These are phyloP conservation scores for Obelidium mucronatum DNA, from an alignment of 192 early-diverging fungal genomes.

Conservation along the genomic window DNA sequence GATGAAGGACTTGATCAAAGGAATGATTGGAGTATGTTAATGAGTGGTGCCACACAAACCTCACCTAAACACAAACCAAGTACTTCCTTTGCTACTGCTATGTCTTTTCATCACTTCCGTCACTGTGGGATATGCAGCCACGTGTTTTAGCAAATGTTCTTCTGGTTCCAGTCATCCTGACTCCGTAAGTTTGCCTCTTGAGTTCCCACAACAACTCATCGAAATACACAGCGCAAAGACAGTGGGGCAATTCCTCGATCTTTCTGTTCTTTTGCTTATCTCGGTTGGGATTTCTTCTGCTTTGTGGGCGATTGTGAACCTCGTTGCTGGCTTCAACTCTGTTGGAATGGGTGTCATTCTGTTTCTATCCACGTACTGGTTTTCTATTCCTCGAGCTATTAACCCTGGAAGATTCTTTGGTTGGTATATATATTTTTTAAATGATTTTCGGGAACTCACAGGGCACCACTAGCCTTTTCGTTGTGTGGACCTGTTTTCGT, in stretches of 20 bases:
- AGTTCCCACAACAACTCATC: neutral
- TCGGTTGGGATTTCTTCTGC: neutral
- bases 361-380: neutral
- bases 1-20: constrained; percentile 12
- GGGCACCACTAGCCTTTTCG: neutral
- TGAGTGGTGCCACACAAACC: neutral
- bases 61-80: neutral
- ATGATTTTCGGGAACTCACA: neutral
- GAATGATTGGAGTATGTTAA: constrained; percentile 4
- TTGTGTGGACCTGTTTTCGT: constrained; percentile 9
- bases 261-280: neutral
- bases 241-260: constrained; percentile 11
- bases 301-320: constrained; percentile 6
- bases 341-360: neutral
- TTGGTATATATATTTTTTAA: neutral
- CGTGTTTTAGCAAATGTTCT: constrained; percentile 4
- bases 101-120: neutral
- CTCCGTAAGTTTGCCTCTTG: constrained; percentile 1
- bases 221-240: constrained; percentile 8
- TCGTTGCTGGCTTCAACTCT: neutral
- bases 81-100: constrained; percentile 11
- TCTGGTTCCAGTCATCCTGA: constrained; percentile 6
- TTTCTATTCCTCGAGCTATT: constrained; percentile 11
- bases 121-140: neutral
- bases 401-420: constrained; percentile 4